A percentile compares a stretch with the other conserved stretches of the same genome.
These are phyloP conservation scores for Thelonectria blattea DNA, from an alignment of 2,329 filamentous ascomycete species.

Conservation along the genomic window DNA sequence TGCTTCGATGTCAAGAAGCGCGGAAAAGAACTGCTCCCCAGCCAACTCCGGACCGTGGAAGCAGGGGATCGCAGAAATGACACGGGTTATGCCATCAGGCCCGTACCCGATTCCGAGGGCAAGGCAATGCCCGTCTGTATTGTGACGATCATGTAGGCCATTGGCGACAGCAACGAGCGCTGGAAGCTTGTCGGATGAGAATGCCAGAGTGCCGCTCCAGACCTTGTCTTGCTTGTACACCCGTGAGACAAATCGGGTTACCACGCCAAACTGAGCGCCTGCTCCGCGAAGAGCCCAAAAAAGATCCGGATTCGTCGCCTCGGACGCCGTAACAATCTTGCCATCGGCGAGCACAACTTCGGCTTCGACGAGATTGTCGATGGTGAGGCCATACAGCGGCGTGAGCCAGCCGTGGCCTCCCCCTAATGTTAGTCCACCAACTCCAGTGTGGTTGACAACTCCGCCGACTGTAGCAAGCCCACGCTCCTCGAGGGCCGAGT, in stretches of 20 bases:
- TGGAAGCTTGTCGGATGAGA: conserved; percentile 32
- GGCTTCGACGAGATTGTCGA: conserved; percentile 49
- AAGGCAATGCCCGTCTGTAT: conserved; percentile 31
- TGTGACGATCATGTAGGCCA: conserved; percentile 26
- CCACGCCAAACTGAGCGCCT: conserved; percentile 52
- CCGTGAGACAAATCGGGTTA: conserved; percentile 44
- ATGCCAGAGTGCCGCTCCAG: conserved; percentile 41
- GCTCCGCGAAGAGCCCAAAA: conserved; percentile 58
- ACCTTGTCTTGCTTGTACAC: conserved; percentile 39
- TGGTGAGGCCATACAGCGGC: conserved; percentile 57
- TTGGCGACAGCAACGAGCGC: conserved; percentile 35
- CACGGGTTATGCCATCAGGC: conserved; percentile 20
- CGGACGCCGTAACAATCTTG: conserved; percentile 45
- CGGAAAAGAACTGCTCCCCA: conserved; percentile 32
- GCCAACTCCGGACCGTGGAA: conserved; percentile 28
- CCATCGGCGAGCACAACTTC: conserved; percentile 49
- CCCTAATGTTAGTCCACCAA: conserved; percentile 63
- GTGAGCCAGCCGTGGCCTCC: conserved; percentile 65
- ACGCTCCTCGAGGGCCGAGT: conserved; percentile 53
- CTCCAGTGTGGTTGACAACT: conserved; percentile 67
- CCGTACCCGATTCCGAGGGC: conserved; percentile 34
- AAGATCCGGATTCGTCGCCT: conserved; percentile 48
- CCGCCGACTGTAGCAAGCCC: conserved; percentile 65
- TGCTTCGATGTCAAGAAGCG: conserved; percentile 22
- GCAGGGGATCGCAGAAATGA: conserved; percentile 31